Conservation (phyloP, 768 basidiomycete genomes). For the Rhizopogon vesiculosus region DNA sequence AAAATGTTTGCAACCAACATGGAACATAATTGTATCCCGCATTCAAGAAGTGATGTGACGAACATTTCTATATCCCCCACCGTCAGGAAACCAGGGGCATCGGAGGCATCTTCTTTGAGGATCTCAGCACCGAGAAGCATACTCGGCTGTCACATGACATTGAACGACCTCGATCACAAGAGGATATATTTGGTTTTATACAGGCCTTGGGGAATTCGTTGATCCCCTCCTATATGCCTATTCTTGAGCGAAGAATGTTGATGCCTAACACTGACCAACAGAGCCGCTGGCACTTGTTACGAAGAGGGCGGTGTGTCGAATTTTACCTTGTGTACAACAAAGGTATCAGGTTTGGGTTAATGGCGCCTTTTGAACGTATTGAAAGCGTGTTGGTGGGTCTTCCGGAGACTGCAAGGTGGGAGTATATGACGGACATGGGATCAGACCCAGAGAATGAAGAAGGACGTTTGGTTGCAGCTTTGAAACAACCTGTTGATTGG, state of each 20-base stretch:
- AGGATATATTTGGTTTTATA: conserved; percentile 76
- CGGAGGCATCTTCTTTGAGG: conserved; percentile 97
- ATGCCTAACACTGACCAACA: conserved; percentile 59
- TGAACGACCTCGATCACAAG: conserved; percentile 50
- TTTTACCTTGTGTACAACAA: conserved; percentile 87
- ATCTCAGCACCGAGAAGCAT: conserved; percentile 68
- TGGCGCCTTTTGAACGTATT: conserved; percentile 79
- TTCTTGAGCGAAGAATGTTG: conserved; percentile 55
- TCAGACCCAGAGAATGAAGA: conserved; percentile 59
- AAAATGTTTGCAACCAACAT: conserved; percentile 71
- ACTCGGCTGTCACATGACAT: conserved; percentile 45
- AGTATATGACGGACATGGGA: conserved; percentile 80
- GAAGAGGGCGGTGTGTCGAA: conserved; percentile 92
- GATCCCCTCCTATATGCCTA: conserved; percentile 88
- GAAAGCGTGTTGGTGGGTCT: conserved; percentile 90
- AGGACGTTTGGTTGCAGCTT: conserved; percentile 53
- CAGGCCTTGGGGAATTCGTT: conserved; percentile 73
- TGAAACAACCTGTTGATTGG: conserved; percentile 67
- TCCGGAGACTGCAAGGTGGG: conserved; percentile 85
- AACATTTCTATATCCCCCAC: conserved; percentile 93
- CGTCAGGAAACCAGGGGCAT: conserved; percentile 82
- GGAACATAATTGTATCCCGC: conserved; percentile 61
- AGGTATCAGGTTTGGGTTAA: conserved; percentile 83
- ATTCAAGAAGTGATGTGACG: conserved; percentile 96
- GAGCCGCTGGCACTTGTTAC: conserved; percentile 89